Conservation (phyloP, 495 filamentous ascomycete genomes). For the Aspergillus cavernicola region DNA sequence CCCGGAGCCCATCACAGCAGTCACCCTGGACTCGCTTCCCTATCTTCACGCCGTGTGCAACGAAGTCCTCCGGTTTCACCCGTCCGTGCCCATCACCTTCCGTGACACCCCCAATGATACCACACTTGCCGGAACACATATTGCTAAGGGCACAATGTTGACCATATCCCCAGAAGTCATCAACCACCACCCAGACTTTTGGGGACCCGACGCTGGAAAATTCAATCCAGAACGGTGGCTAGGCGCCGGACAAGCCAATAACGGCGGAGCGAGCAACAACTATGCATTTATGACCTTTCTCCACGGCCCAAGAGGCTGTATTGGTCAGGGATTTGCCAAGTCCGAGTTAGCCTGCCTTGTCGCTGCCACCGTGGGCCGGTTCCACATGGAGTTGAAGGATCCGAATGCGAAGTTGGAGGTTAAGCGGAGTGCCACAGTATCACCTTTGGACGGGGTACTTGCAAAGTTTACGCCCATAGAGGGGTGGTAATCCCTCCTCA, state of each 20-base stretch:
- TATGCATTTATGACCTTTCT: slow-evolving; percentile 80
- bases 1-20: slow-evolving; percentile 43
- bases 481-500: slow-evolving; percentile 64
- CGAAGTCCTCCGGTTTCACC: slow-evolving; percentile 55
- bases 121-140: slow-evolving; percentile 50
- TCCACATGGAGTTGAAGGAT: slow-evolving; percentile 59
- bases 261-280: slow-evolving; percentile 57
- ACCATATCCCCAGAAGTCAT: slow-evolving; percentile 52
- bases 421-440: slow-evolving; percentile 56
- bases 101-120: slow-evolving; percentile 64
- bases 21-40: slow-evolving; percentile 50
- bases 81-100: slow-evolving; percentile 58
- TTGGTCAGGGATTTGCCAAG: slow-evolving; percentile 77
- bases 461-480: slow-evolving; percentile 57
- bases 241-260: slow-evolving; percentile 44
- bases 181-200: slow-evolving; percentile 71
- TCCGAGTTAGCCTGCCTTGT: slow-evolving; percentile 80
- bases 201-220: slow-evolving; percentile 75
- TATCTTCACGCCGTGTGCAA: slow-evolving; percentile 62
- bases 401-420: slow-evolving; percentile 56
- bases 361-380: slow-evolving; percentile 70
- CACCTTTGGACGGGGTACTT: slow-evolving; percentile 60
- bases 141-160: slow-evolving; percentile 54
- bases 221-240: slow-evolving; percentile 83
- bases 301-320: slow-evolving; percentile 76